Percentiles rank a stretch among this genome's conserved stretches.
phyloP scores from a whole-genome alignment of 306 rosid species.

The cucumber (Cucumis sativus) region DNA sequence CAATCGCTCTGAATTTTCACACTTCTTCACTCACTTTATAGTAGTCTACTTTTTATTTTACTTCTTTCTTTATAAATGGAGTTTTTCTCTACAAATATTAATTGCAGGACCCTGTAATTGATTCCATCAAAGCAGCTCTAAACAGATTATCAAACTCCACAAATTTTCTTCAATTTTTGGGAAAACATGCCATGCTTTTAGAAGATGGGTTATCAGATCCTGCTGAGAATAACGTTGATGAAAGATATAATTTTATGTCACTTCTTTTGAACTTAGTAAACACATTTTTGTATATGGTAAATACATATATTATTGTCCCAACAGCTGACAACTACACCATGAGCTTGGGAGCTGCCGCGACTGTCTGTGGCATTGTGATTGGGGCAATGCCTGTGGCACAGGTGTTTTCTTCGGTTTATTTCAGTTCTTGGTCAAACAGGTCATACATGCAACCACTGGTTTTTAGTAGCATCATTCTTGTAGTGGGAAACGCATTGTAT shows the following conservation, averaged over 20 bases:
- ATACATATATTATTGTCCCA: slow-evolving; percentile 86
- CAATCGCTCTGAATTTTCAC: too few species aligned
- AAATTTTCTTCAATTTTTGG: slow-evolving; percentile 68
- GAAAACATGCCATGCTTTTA: slow-evolving; percentile 71
- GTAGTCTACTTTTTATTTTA: not conserved
- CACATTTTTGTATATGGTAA: slow-evolving; percentile 87
- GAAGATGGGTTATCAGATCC: slow-evolving; percentile 55
- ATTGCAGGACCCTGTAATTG: slow-evolving; percentile 72
- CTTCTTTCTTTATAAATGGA: not conserved
- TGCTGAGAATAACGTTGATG: slow-evolving; percentile 37
- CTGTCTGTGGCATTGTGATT: slow-evolving; percentile 82
- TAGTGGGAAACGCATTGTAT: slow-evolving; percentile 59
- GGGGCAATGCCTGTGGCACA: slow-evolving; percentile 98
- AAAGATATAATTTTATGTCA: slow-evolving; percentile 63
- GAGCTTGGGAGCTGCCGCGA: slow-evolving; percentile 92
- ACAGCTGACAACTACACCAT: slow-evolving; percentile 85
- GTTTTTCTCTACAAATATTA: not conserved
- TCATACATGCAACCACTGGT: slow-evolving; percentile 81
- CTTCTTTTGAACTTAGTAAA: slow-evolving; percentile 78
- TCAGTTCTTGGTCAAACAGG: slow-evolving; percentile 89
- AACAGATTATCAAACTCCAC: slow-evolving; percentile 68
- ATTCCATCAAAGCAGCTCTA: slow-evolving; percentile 64
- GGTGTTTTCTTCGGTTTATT: slow-evolving; percentile 78
- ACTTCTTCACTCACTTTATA: too few species aligned
- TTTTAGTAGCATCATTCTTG: slow-evolving; percentile 73